A percentile compares a stretch with the other conserved stretches of the same genome.
Evolutionary conservation across 345 rosid species (phyloP).

Genomic region (Geranium brycei): DNA sequence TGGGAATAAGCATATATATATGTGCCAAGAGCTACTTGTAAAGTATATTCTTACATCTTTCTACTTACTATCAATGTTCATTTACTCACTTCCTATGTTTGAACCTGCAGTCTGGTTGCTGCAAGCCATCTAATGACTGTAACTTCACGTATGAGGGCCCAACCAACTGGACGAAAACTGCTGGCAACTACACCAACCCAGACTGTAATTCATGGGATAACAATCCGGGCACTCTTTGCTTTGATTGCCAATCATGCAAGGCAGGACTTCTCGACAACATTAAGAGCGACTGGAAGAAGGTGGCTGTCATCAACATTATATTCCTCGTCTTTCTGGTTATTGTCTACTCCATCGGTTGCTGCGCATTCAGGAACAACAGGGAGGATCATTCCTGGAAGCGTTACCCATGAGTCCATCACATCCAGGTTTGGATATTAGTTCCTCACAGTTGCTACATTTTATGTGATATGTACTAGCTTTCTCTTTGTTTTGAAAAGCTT

Average conservation of each 20-base stretch:
- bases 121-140: conserved; percentile 35
- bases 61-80: no score
- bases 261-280: conserved; percentile 23
- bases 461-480: no score
- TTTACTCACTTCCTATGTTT: no score
- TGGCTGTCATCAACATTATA: conserved; percentile 12
- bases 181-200: background rate
- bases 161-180: conserved; percentile 16
- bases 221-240: conserved; percentile 21
- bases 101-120: conserved; percentile 28
- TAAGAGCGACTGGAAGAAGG: conserved; percentile 18
- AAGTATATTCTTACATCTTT: no score
- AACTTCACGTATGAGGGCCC: conserved; percentile 18
- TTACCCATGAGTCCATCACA: no score
- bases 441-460: no score
- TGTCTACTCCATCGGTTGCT: conserved; percentile 17
- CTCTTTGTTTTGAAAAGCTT: no score
- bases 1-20: no score
- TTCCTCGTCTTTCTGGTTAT: conserved; percentile 9
- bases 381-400: background rate
- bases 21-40: no score
- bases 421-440: no score
- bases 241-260: conserved; percentile 35
- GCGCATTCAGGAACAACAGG: conserved; percentile 17
- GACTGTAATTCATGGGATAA: conserved; percentile 34